phyloP scores from a whole-genome alignment of 495 filamentous ascomycete genomes.

The Achaetomiella virescens region DNA sequence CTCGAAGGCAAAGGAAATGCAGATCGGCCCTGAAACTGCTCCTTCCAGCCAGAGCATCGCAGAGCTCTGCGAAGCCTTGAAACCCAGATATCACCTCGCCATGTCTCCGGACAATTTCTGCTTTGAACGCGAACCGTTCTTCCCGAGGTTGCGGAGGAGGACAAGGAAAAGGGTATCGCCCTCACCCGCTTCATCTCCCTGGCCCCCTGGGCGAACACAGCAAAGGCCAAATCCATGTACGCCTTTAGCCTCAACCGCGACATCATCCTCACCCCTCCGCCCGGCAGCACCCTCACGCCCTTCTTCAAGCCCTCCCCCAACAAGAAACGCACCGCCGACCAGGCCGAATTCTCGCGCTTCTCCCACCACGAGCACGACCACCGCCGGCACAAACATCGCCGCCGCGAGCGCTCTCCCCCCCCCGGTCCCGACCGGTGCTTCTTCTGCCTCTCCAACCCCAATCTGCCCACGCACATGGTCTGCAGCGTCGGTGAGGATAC shows the following conservation, averaged over 20 bases:
- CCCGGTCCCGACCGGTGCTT: slow-evolving; percentile 78
- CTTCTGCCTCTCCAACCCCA: slow-evolving; percentile 86
- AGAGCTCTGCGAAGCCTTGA: slow-evolving; percentile 67
- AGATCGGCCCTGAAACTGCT: slow-evolving; percentile 43
- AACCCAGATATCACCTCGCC: slow-evolving; percentile 85
- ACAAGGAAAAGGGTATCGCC: slow-evolving; percentile 38
- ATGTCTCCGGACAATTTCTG: slow-evolving; percentile 55
- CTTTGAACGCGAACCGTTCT: slow-evolving; percentile 91
- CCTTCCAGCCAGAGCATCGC: slow-evolving; percentile 49
- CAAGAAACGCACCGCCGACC: slow-evolving; percentile 55
- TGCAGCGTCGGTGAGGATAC: slow-evolving; percentile 75
- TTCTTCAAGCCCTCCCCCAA: slow-evolving; percentile 37
- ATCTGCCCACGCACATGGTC: slow-evolving; percentile 78
- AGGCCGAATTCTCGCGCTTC: slow-evolving; percentile 59
- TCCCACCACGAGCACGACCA: slow-evolving; percentile 50
- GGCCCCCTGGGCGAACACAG: slow-evolving; percentile 63
- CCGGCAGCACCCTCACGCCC: slow-evolving; percentile 65
- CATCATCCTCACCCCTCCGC: slow-evolving; percentile 49
- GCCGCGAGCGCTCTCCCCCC: slow-evolving; percentile 43
- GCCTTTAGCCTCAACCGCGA: slow-evolving; percentile 75
- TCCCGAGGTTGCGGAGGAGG: slow-evolving; percentile 44
- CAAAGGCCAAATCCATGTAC: slow-evolving; percentile 80
- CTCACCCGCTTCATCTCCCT: slow-evolving; percentile 87
- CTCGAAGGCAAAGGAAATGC: slow-evolving; percentile 35
- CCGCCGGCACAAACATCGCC: slow-evolving; percentile 48